Evolutionary conservation across 768 basidiomycete species (phyloP), one percentile per base, ranked within the genome.

Genomic region (Amanita exitialis): DNA sequence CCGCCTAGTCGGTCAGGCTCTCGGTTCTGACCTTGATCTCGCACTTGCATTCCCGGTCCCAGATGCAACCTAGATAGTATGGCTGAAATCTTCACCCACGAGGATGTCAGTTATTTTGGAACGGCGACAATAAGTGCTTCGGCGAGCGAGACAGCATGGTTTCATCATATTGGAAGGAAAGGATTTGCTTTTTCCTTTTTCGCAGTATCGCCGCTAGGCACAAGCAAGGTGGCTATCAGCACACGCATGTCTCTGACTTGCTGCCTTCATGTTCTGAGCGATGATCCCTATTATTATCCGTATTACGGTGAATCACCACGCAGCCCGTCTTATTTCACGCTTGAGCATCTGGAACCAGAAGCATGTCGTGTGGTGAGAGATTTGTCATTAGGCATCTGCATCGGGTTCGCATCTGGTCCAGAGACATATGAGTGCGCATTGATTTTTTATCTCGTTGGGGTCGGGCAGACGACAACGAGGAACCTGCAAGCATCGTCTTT

Each of bases 51-150:
- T 21, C 34, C 32, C 43, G n/a, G 42, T 36, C 44, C 38, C 39
- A 25, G 42, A 35, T n/a, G 13, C 23, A 18, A 51, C 49, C 15
- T 45, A 30, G 8, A 28, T 41, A 87, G 83, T 86, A 84, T 58
- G 92, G 91, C 28, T 85, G 83, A 56, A 94, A 94, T 64, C 92
- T n/a, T n/a, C n/a, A n/a, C n/a, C 90, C 3, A 87, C 84, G 92
- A n/a, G 92, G 1, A 79, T 78, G 63, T 91, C 90, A 3, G 78
- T 84, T 4, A 74, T 86, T 2, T 65, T 78, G 37, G 77, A 82
- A 50, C 77, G 92, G 46, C 77, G 85, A 35, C 71, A 79, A 64
- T 80, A 83, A 62, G 79, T 90, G 6, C 75, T 95, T 20, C 67
- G 73, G 54, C 72, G 95, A 13, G 82, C 86, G 12, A 73, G 76